Percentiles rank a stretch among this genome's conserved stretches.
phyloP scores from a whole-genome alignment of 2,329 filamentous ascomycete species.

The Penicillium sp. region DNA sequence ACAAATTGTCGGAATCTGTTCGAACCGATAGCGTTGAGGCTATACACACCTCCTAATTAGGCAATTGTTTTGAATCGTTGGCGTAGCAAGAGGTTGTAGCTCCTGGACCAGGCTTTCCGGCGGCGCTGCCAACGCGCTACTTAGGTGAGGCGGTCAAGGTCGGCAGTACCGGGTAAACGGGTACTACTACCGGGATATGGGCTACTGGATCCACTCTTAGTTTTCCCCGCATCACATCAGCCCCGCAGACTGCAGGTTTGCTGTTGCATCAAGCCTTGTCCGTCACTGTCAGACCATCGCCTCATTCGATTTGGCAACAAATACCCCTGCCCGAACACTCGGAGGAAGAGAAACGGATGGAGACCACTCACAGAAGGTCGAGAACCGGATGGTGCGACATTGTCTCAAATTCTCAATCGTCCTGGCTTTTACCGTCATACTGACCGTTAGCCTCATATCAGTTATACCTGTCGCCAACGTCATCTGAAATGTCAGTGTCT shows the following conservation, averaged over 20 bases:
- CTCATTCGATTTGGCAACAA: background rate
- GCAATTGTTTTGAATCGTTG: background rate
- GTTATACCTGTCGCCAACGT: background rate
- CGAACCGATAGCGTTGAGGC: background rate
- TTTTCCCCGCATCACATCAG: background rate
- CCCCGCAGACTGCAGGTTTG: background rate
- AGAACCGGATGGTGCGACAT: background rate
- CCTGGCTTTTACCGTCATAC: background rate
- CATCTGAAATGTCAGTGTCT: background rate
- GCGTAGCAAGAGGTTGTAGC: background rate
- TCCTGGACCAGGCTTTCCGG: background rate
- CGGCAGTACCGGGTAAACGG: background rate
- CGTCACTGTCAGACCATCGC: background rate
- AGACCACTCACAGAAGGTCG: background rate
- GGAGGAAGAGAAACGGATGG: background rate
- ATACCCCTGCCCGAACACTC: background rate
- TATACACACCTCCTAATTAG: background rate
- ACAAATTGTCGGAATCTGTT: background rate
- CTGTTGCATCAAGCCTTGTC: background rate
- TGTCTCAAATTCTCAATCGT: background rate
- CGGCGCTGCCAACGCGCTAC: background rate
- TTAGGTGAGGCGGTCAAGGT: background rate
- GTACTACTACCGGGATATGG: background rate
- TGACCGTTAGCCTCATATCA: background rate
- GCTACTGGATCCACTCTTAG: background rate